Evolutionary conservation across 2,329 filamentous ascomycete genomes (phyloP).

Genomic region (Beauveria bassiana): DNA sequence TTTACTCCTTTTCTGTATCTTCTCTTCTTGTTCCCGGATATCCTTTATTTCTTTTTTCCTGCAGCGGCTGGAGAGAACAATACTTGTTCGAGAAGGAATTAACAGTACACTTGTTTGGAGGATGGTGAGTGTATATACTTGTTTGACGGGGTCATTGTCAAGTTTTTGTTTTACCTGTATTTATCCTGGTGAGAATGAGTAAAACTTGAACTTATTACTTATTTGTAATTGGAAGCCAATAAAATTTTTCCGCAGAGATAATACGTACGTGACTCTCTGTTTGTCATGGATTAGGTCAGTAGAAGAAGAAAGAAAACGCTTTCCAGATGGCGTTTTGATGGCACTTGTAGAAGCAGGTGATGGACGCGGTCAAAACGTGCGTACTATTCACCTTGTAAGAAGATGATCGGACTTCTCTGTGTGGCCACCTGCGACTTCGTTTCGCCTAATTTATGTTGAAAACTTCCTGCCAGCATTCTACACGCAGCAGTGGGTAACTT

Average conservation of each 20-base stretch:
- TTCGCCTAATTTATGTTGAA: no score
- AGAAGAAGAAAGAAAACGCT: background rate
- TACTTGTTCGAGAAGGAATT: background rate
- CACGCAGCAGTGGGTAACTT: no score
- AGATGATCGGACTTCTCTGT: no score
- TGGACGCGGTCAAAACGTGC: no score
- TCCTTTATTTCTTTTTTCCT: background rate
- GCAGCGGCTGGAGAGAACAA: background rate
- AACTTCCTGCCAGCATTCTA: no score
- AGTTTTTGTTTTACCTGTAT: background rate
- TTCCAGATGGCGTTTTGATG: no score
- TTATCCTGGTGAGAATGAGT: background rate
- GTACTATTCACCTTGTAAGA: no score
- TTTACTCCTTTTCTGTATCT: background rate
- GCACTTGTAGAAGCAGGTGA: no score
- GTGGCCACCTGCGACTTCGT: no score
- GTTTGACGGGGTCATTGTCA: background rate
- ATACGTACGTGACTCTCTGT: background rate
- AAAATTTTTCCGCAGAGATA: background rate
- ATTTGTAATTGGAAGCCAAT: conserved; percentile 4
- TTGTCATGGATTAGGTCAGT: no score
- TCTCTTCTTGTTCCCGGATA: background rate
- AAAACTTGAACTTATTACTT: background rate
- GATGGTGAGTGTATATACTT: background rate
- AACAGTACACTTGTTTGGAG: background rate